Base-by-base conservation (phyloP, 805 yeast genomes). In the Candida nanaspora region DNA sequence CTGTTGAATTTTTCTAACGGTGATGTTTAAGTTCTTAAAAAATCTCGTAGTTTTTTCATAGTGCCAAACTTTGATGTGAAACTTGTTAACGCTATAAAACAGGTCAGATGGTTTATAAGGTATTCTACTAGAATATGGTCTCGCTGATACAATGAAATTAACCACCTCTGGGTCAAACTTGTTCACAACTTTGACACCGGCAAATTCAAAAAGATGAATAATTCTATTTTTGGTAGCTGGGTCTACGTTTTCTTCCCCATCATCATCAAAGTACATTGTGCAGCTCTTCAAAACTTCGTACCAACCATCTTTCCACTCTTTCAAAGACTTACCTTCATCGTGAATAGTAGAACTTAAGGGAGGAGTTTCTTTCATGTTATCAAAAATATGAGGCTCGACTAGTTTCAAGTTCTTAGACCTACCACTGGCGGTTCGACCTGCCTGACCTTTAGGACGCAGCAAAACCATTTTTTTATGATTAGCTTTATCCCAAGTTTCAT, bases 21-120 rank as follows among this genome's bases (percentile, higher is more conserved):
- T 41, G 55, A 69, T 39, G 68, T 76, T 62, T 46, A 76, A 59
- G 47, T 72, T 69, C 48, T 72, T 73, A 52, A 76, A 68, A 45
- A 76, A 76, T 34, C 80, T 56, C 46, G 72, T 70, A 19, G 75
- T 78, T 55, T 76, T 76, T 44, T 74, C 79, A 47, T 66, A 73
- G 53, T 72, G 76, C 82, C 82, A 76, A 19, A 75, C 80, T 50
- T 76, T 76, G 42, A 74, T 73, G 45, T 70, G 68, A 34, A 66
- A 59, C 16, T 59, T 56, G 31, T 62, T 56, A 16, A 73, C 78
- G 45, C 68, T 65, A 41, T 67, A 61, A 49, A 73, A 75, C 5
- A 70, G 67, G 52, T 76, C 79, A 48, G 61, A 63, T 9, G 65
- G 44, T 4, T 66, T 56, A 45, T 74, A 75, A 0, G 47, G 47